These are phyloP conservation scores for Fimicolochytrium jonesii DNA, from an alignment of 192 early-diverging fungal species.

Conservation along the genomic window DNA sequence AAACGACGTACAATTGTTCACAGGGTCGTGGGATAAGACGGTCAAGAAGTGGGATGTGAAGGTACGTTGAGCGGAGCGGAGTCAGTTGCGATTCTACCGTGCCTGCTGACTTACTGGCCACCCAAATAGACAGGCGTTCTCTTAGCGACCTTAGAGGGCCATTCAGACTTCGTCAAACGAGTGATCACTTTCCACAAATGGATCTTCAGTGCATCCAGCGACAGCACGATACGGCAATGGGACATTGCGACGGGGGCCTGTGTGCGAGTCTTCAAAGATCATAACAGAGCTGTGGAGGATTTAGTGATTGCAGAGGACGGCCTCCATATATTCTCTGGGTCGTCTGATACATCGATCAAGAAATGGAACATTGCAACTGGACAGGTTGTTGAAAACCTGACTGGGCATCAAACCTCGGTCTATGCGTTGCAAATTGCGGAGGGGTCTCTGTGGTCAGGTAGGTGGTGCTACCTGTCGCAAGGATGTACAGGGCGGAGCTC, in stretches of 20 bases:
- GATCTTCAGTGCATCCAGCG: slow-evolving; percentile 71
- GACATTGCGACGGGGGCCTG: slow-evolving; percentile 53
- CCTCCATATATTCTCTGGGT: slow-evolving; percentile 50
- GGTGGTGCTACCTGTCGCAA: no score
- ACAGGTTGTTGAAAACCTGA: slow-evolving; percentile 41
- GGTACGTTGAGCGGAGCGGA: slow-evolving; percentile 38
- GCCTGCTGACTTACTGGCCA: no score
- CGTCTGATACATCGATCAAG: slow-evolving; percentile 59
- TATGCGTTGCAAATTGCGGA: slow-evolving; percentile 61
- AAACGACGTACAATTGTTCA: slow-evolving; percentile 62
- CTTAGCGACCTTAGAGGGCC: slow-evolving; percentile 56
- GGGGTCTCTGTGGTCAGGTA: slow-evolving; percentile 75
- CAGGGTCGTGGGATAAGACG: slow-evolving; percentile 94
- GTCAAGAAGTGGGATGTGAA: slow-evolving; percentile 78
- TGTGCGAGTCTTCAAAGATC: slow-evolving; percentile 40
- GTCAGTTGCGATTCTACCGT: no score
- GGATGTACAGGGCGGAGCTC: no score
- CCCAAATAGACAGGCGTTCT: not conserved
- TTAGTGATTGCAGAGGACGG: slow-evolving; percentile 44
- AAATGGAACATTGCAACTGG: slow-evolving; percentile 60
- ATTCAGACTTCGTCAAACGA: slow-evolving; percentile 90
- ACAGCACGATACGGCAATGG: slow-evolving; percentile 77
- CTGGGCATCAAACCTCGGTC: slow-evolving; percentile 78
- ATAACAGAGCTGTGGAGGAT: slow-evolving; percentile 48
- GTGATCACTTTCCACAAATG: slow-evolving; percentile 36